A percentile compares a stretch with the other conserved stretches of the same genome.
Conservation (phyloP, 371 early-diverging fungal genomes). For the Chytridium lagenaria region DNA sequence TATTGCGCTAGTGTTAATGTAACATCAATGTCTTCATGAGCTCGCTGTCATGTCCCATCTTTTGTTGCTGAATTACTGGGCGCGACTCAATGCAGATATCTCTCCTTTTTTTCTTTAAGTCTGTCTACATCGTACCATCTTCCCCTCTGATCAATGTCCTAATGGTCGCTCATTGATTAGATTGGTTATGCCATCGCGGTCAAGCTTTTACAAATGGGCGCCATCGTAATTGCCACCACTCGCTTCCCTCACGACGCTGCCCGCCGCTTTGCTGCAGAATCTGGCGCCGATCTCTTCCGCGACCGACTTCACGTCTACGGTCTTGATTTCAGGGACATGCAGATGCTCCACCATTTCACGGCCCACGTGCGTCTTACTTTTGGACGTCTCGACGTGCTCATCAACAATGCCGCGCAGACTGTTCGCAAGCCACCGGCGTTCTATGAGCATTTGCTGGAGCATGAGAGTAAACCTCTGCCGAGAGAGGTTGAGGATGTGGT, state of each 20-base stretch:
- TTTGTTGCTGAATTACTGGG: constrained; percentile 20
- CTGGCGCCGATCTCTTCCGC: constrained; percentile 39
- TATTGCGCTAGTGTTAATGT: constrained; percentile 47
- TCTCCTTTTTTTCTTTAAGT: not conserved
- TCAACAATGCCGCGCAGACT: constrained; percentile 62
- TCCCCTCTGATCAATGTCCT: not conserved
- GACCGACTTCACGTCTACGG: constrained; percentile 49
- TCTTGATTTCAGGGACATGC: constrained; percentile 54
- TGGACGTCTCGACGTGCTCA: constrained; percentile 50
- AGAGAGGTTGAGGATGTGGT: constrained; percentile 26
- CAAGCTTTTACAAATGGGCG: constrained; percentile 50
- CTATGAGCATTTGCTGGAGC: constrained; percentile 51
- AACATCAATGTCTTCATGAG: constrained; percentile 36
- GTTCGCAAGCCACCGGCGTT: constrained; percentile 57
- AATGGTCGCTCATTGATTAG: constrained; percentile 12
- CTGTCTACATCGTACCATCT: not conserved
- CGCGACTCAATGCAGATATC: constrained; percentile 31
- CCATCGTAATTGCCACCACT: constrained; percentile 53
- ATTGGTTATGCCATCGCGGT: constrained; percentile 55
- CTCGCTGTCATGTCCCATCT: constrained; percentile 24
- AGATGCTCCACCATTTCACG: constrained; percentile 53
- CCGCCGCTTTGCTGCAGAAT: constrained; percentile 45
- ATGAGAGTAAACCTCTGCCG: constrained; percentile 34
- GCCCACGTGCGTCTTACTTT: constrained; percentile 39
- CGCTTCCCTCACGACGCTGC: constrained; percentile 57